Evolutionary conservation across 1,284 basidiomycete species (phyloP).

Genomic region (Trametes versicolor): DNA sequence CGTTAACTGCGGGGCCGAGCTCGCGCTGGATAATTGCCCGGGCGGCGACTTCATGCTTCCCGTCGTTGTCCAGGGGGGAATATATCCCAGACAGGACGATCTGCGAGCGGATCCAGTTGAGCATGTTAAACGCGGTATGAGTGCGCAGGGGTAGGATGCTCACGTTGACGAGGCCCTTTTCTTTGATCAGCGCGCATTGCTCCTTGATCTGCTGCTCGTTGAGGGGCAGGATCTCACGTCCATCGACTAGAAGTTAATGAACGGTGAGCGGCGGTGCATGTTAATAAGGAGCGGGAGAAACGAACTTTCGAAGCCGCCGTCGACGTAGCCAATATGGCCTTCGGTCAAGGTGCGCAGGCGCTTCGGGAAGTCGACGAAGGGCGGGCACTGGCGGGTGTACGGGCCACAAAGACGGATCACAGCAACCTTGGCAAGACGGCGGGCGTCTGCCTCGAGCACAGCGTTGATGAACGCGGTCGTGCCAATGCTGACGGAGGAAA

Average conservation of each 20-base stretch:
- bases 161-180: conserved; percentile 51
- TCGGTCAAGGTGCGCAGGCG: conserved; percentile 52
- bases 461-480: conserved; percentile 67
- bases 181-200: conserved; percentile 52
- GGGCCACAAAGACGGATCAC: conserved; percentile 62
- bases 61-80: conserved; percentile 56
- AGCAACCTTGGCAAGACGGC: conserved; percentile 59
- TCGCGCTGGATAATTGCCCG: conserved; percentile 51
- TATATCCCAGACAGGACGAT: conserved; percentile 59
- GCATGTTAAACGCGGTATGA: not conserved
- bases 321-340: conserved; percentile 54
- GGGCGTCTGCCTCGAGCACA: conserved; percentile 58
- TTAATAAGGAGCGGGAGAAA: not conserved
- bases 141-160: conserved; percentile 9
- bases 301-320: conserved; percentile 59
- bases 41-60: conserved; percentile 58
- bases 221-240: conserved; percentile 54
- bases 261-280: conserved; percentile 1
- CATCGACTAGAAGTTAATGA: conserved; percentile 49
- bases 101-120: conserved; percentile 23
- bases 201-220: conserved; percentile 52
- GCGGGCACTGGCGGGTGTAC: conserved; percentile 50
- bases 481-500: conserved; percentile 57
- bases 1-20: conserved; percentile 51
- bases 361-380: conserved; percentile 59